A percentile compares a stretch with the other conserved stretches of the same genome.
Evolutionary conservation across 2,329 filamentous ascomycete species (phyloP).

Genomic region (Aulographum hederae): DNA sequence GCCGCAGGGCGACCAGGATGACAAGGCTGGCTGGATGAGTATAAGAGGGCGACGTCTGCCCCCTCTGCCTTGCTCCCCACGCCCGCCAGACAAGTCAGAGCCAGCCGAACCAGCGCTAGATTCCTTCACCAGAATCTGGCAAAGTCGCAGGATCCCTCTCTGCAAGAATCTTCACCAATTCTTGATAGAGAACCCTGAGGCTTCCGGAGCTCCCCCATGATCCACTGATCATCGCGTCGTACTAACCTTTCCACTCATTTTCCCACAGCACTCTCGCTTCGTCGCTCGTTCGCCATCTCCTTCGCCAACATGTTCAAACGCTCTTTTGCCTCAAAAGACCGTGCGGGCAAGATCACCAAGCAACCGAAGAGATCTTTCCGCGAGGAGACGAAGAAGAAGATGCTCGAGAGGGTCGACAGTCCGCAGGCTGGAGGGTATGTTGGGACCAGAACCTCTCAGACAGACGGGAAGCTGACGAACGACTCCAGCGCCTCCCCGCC

Average conservation of each 20-base stretch:
- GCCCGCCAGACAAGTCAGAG: slow-evolving; percentile 20
- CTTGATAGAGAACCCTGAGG: slow-evolving; percentile 20
- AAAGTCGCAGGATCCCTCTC: slow-evolving; percentile 11
- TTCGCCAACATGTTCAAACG: slow-evolving; percentile 71
- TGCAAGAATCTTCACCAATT: slow-evolving; percentile 10
- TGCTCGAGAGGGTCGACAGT: slow-evolving; percentile 65
- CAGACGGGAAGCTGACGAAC: neutral
- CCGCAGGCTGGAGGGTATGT: slow-evolving; percentile 30
- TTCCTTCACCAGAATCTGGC: slow-evolving; percentile 18
- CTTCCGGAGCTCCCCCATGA: slow-evolving; percentile 40
- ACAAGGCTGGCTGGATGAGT: too few species aligned
- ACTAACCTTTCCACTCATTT: slow-evolving; percentile 26
- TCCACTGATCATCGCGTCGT: slow-evolving; percentile 36
- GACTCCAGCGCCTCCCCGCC: slow-evolving; percentile 21
- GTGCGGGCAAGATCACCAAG: slow-evolving; percentile 76
- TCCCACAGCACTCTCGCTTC: slow-evolving; percentile 25
- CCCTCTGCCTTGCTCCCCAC: slow-evolving; percentile 11
- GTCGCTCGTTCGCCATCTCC: slow-evolving; percentile 27
- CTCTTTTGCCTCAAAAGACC: slow-evolving; percentile 68
- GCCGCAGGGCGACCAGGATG: too few species aligned
- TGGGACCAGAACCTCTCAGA: neutral
- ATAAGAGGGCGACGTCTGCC: too few species aligned
- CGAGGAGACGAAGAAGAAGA: slow-evolving; percentile 68
- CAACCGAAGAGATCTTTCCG: slow-evolving; percentile 56
- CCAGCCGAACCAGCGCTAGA: slow-evolving; percentile 21